Evolutionary conservation across 2,329 filamentous ascomycete genomes (phyloP).

Genomic region (Acrocalymma vagum): DNA sequence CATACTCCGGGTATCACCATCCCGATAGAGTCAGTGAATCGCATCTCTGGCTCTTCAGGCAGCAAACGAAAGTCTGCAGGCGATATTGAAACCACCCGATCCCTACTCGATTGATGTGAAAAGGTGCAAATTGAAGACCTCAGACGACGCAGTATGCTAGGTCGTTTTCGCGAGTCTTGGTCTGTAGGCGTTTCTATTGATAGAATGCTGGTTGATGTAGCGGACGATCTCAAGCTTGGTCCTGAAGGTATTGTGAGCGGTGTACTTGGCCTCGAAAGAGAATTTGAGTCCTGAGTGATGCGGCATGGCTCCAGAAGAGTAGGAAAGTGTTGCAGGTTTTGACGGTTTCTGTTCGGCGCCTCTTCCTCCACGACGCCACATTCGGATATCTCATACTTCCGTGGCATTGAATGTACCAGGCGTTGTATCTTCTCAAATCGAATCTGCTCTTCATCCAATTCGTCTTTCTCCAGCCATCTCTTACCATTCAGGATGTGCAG

Average conservation of each 20-base stretch:
- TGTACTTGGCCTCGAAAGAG: slow-evolving; percentile 7
- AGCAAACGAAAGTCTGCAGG: slow-evolving; percentile 21
- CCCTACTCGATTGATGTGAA: neutral
- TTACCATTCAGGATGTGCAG: no score
- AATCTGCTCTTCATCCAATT: no score
- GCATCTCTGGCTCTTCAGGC: slow-evolving; percentile 31
- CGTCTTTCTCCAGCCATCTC: no score
- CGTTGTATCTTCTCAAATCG: no score
- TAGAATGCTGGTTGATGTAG: slow-evolving; percentile 16
- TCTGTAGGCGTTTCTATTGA: slow-evolving; percentile 14
- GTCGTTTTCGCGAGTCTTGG: slow-evolving; percentile 8
- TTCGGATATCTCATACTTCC: no score
- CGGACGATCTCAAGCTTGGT: slow-evolving; percentile 13
- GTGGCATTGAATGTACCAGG: no score
- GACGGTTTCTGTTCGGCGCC: no score
- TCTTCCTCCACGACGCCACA: no score
- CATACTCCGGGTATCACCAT: slow-evolving; percentile 34
- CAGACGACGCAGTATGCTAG: slow-evolving; percentile 24
- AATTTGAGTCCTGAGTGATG: slow-evolving; percentile 2
- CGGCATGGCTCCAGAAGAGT: slow-evolving; percentile 2
- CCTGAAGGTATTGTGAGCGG: neutral
- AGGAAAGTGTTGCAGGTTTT: no score
- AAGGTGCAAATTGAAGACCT: slow-evolving; percentile 19
- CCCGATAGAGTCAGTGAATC: slow-evolving; percentile 35
- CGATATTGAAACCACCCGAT: slow-evolving; percentile 5